These are phyloP conservation scores for Orbilia brochopaga DNA, from an alignment of 2,329 filamentous ascomycete species.

Conservation along the genomic window DNA sequence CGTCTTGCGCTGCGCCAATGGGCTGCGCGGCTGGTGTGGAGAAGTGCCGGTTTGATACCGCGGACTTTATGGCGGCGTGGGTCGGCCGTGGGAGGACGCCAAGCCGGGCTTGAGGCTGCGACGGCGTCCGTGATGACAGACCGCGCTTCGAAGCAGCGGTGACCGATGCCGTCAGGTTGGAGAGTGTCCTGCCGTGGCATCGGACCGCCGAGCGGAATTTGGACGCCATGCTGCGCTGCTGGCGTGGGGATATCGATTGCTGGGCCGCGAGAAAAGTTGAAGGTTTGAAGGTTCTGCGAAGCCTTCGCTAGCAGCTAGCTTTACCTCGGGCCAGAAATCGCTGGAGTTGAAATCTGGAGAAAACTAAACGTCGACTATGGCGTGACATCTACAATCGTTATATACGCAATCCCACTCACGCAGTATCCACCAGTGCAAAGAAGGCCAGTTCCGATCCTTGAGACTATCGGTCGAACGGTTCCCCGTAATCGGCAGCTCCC, in stretches of 20 bases:
- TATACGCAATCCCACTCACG: too few species aligned
- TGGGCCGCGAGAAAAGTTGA: constrained; percentile 3
- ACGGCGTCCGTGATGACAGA: constrained; percentile 18
- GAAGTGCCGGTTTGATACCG: constrained; percentile 23
- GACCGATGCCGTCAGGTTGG: constrained; percentile 10
- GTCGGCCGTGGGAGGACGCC: constrained; percentile 5
- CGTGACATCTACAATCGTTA: too few species aligned
- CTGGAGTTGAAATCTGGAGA: too few species aligned
- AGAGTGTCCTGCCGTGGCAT: constrained; percentile 7
- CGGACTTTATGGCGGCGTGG: constrained; percentile 6
- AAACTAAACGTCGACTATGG: too few species aligned
- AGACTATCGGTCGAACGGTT: too few species aligned
- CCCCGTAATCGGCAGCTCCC: too few species aligned
- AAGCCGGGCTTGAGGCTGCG: constrained; percentile 3
- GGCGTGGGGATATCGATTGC: constrained; percentile 9
- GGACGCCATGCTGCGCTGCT: constrained; percentile 44
- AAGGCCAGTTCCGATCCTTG: too few species aligned
- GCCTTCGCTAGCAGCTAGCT: not conserved
- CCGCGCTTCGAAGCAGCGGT: constrained; percentile 26
- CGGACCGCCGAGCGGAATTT: constrained; percentile 38
- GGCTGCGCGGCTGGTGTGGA: constrained; percentile 8
- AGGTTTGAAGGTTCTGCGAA: constrained; percentile 1
- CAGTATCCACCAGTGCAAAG: too few species aligned
- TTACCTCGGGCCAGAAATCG: not conserved
- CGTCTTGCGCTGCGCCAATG: not conserved